These are phyloP conservation scores for Actinomortierella wolfii DNA, from an alignment of 371 early-diverging fungal species.

Conservation along the genomic window DNA sequence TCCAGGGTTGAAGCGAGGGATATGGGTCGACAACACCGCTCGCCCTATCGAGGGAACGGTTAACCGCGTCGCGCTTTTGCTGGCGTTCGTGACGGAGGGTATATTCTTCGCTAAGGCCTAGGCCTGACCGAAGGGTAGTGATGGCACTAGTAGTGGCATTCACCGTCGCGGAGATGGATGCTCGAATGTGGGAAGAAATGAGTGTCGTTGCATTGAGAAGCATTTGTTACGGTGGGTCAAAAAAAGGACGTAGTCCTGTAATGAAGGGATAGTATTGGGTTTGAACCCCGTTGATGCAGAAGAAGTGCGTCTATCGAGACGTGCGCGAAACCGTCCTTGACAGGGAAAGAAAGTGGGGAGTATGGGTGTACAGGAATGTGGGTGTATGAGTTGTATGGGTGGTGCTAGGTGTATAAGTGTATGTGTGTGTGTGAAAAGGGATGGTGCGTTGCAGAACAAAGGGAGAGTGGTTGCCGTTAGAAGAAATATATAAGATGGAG, in stretches of 20 bases:
- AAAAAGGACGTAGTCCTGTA: background rate
- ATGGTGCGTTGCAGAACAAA: no score
- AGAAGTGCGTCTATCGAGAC: background rate
- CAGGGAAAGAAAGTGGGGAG: constrained; percentile 14
- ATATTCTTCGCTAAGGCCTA: constrained; percentile 9
- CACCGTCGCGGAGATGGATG: constrained; percentile 30
- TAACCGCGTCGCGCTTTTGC: no score
- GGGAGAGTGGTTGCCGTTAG: no score
- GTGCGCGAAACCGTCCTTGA: constrained; percentile 22
- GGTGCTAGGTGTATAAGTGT: no score
- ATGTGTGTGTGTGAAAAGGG: no score
- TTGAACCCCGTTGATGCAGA: background rate
- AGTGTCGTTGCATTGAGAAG: constrained; percentile 44
- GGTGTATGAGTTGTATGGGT: no score
- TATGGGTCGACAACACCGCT: constrained; percentile 12
- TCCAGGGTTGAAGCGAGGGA: constrained; percentile 44
- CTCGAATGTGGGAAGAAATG: constrained; percentile 27
- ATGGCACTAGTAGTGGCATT: constrained; percentile 18
- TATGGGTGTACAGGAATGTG: background rate
- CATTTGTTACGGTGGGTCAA: constrained; percentile 5
- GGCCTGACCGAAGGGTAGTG: constrained; percentile 20
- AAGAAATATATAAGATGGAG: no score
- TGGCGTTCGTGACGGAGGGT: background rate
- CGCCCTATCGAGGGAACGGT: no score
- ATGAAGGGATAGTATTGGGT: background rate